Percentiles rank a stretch among this genome's conserved stretches.
Evolutionary conservation across 2,329 filamentous ascomycete genomes (phyloP).

Genomic region (Fusarium goolgardi): DNA sequence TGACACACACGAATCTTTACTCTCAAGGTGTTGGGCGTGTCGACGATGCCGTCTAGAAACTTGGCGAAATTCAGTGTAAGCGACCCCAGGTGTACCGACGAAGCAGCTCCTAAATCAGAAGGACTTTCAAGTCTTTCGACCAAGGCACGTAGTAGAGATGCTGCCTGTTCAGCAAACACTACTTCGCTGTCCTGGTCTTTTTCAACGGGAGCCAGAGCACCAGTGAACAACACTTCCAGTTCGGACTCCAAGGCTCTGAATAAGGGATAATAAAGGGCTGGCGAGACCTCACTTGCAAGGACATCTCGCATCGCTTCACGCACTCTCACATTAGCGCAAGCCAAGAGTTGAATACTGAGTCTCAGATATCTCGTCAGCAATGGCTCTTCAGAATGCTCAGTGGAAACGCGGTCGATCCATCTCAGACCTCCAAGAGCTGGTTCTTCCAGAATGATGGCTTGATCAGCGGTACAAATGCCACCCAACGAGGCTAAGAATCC

Average conservation of each 20-base stretch:
- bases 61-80: slow-evolving; percentile 75
- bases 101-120: slow-evolving; percentile 70
- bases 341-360: slow-evolving; percentile 72
- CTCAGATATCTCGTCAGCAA: slow-evolving; percentile 70
- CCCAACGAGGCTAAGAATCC: slow-evolving; percentile 75
- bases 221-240: slow-evolving; percentile 71
- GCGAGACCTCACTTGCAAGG: slow-evolving; percentile 72
- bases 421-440: slow-evolving; percentile 65
- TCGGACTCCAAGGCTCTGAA: slow-evolving; percentile 75
- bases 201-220: slow-evolving; percentile 62
- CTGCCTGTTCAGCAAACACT: slow-evolving; percentile 74
- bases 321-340: slow-evolving; percentile 72
- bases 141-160: slow-evolving; percentile 70
- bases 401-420: slow-evolving; percentile 73
- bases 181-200: slow-evolving; percentile 70
- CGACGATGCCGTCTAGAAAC: slow-evolving; percentile 69
- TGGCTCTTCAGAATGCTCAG: slow-evolving; percentile 70
- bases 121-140: slow-evolving; percentile 73
- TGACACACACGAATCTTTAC: slow-evolving; percentile 78
- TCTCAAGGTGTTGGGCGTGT: slow-evolving; percentile 66
- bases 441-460: slow-evolving; percentile 68
- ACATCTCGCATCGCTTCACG: slow-evolving; percentile 75
- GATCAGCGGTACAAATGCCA: slow-evolving; percentile 72
- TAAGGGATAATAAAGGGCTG: slow-evolving; percentile 69
- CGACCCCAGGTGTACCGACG: slow-evolving; percentile 72